Percentiles rank a stretch among this genome's conserved stretches.
Conservation (phyloP, 495 filamentous ascomycete species). For the Talaromyces wortmannii region DNA sequence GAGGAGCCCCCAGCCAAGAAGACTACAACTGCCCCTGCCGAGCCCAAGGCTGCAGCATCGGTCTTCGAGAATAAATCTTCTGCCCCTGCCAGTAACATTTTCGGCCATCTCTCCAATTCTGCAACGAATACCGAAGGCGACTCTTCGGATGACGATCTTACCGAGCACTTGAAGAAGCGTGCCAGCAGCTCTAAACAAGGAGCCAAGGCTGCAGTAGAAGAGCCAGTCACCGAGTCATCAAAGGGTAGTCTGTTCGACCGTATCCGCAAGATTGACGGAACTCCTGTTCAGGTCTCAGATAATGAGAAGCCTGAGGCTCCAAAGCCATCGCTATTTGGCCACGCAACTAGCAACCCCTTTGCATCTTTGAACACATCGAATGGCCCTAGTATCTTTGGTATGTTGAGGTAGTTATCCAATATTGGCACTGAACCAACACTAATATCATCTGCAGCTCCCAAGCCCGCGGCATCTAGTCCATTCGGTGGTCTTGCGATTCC, state of each 20-base stretch:
- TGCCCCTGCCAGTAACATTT: slow-evolving; percentile 2
- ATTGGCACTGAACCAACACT: not conserved
- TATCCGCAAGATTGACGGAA: slow-evolving; percentile 16
- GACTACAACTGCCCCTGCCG: not conserved
- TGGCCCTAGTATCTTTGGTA: slow-evolving; percentile 19
- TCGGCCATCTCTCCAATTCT: slow-evolving; percentile 2
- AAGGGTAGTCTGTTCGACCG: slow-evolving; percentile 51
- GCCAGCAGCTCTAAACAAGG: slow-evolving; percentile 12
- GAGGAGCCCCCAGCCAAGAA: not conserved
- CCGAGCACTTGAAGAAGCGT: slow-evolving; percentile 27
- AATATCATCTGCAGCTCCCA: slow-evolving; percentile 15
- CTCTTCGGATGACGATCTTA: slow-evolving; percentile 1
- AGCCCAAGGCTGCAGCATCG: not conserved
- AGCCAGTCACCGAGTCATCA: not conserved
- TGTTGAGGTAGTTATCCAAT: not conserved
- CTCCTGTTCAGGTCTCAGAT: slow-evolving; percentile 3
- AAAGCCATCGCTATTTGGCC: not conserved
- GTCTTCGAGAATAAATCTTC: slow-evolving; percentile 1
- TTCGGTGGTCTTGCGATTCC: slow-evolving; percentile 19
- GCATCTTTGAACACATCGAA: slow-evolving; percentile 2
- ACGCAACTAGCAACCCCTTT: slow-evolving; percentile 19
- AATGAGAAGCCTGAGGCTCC: not conserved
- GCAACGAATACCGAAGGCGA: slow-evolving; percentile 1
- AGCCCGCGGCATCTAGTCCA: slow-evolving; percentile 17
- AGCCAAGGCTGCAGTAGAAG: not conserved